Evolutionary conservation across 2,329 filamentous ascomycete species (phyloP).

Genomic region (Fonsecaea erecta): DNA sequence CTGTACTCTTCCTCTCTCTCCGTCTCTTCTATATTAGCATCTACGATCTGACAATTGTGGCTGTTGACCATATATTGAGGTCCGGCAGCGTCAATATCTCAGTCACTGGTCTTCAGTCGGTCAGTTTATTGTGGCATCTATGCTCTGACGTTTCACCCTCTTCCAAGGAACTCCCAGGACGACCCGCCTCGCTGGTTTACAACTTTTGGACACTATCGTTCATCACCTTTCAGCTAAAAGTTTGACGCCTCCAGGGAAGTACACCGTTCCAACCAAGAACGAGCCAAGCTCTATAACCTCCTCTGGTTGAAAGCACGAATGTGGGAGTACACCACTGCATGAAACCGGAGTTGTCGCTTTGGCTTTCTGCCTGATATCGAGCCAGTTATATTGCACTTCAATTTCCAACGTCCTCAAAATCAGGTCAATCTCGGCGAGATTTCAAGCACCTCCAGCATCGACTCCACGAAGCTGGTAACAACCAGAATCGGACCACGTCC

Average conservation of each 20-base stretch:
- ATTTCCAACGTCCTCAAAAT: neutral
- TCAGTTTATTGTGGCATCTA: neutral
- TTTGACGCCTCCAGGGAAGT: neutral
- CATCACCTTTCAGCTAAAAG: neutral
- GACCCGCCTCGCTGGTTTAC: too few relatives aligned
- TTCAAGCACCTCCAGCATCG: neutral
- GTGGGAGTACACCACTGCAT: neutral
- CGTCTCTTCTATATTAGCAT: neutral
- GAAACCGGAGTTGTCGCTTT: neutral
- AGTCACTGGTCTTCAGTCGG: neutral
- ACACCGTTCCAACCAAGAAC: neutral
- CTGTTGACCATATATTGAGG: neutral
- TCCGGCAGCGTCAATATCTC: neutral
- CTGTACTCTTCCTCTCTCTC: neutral
- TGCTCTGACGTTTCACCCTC: neutral
- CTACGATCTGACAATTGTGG: neutral
- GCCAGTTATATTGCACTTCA: neutral
- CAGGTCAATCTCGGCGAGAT: neutral
- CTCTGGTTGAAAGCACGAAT: neutral
- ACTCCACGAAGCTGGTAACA: neutral
- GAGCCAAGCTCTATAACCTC: neutral
- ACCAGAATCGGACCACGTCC: neutral
- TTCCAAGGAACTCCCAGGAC: neutral
- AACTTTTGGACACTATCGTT: too few relatives aligned
- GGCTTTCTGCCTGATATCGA: neutral